phyloP scores from a whole-genome alignment of 2,329 filamentous ascomycete genomes.

The Verticillium albo-atrum region DNA sequence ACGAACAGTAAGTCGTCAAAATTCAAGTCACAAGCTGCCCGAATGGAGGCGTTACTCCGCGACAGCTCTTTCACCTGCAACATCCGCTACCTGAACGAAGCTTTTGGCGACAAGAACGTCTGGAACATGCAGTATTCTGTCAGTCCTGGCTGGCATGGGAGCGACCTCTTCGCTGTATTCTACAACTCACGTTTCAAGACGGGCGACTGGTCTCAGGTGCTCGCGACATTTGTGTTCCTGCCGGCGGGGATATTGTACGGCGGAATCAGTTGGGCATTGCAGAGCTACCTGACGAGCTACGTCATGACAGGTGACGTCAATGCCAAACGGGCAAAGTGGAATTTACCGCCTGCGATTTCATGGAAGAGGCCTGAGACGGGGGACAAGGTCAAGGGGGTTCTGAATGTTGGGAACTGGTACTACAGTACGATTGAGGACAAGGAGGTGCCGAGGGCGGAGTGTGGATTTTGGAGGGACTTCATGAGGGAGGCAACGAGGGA shows the following conservation, averaged over 20 bases:
- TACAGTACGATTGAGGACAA: slow-evolving; percentile 23
- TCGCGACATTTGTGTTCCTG: slow-evolving; percentile 20
- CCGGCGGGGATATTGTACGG: slow-evolving; percentile 24
- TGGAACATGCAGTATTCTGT: slow-evolving; percentile 37
- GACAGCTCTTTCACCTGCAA: slow-evolving; percentile 32
- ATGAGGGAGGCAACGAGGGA: neutral
- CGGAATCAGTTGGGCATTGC: slow-evolving; percentile 29
- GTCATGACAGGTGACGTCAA: slow-evolving; percentile 35
- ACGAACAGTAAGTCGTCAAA: slow-evolving; percentile 5
- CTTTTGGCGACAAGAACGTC: slow-evolving; percentile 24
- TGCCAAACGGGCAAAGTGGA: slow-evolving; percentile 20
- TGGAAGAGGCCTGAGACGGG: slow-evolving; percentile 26
- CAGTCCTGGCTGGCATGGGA: slow-evolving; percentile 31
- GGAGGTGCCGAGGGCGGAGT: slow-evolving; percentile 21
- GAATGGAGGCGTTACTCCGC: slow-evolving; percentile 22
- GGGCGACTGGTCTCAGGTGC: slow-evolving; percentile 17
- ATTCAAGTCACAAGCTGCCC: slow-evolving; percentile 21
- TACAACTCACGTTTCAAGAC: slow-evolving; percentile 26
- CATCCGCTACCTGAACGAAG: slow-evolving; percentile 30
- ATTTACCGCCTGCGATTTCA: slow-evolving; percentile 26
- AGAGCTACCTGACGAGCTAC: slow-evolving; percentile 35
- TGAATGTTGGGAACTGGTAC: slow-evolving; percentile 27
- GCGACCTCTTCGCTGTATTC: slow-evolving; percentile 35
- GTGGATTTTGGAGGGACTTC: slow-evolving; percentile 26
- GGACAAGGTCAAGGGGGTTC: slow-evolving; percentile 21